These are phyloP conservation scores for Davidsoniella virescens DNA, from an alignment of 2,329 filamentous ascomycete species.

Conservation along the genomic window DNA sequence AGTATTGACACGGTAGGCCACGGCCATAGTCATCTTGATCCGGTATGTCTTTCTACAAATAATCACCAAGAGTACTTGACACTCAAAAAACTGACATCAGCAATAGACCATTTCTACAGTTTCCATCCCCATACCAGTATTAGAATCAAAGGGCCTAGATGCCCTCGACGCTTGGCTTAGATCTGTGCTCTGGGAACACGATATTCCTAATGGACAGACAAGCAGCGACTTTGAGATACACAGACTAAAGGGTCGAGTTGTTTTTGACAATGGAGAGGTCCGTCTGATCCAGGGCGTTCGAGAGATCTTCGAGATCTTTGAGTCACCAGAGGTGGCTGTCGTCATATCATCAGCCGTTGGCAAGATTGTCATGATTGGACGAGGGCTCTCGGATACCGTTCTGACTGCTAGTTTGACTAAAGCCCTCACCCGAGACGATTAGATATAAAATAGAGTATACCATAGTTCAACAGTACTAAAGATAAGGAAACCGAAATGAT, in stretches of 20 bases:
- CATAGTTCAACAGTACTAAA: too few relatives aligned
- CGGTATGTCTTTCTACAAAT: slow-evolving; percentile 34
- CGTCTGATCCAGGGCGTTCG: slow-evolving; percentile 83
- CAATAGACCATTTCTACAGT: slow-evolving; percentile 67
- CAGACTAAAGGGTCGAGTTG: slow-evolving; percentile 66
- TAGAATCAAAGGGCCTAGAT: slow-evolving; percentile 41
- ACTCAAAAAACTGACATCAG: slow-evolving; percentile 13
- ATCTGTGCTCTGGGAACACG: slow-evolving; percentile 66
- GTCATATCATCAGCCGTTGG: slow-evolving; percentile 22
- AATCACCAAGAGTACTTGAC: background rate
- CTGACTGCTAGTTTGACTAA: slow-evolving; percentile 30
- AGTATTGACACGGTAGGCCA: slow-evolving; percentile 54
- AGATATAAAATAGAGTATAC: background rate
- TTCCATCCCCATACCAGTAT: slow-evolving; percentile 47
- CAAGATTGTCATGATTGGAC: slow-evolving; percentile 50
- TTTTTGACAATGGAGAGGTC: slow-evolving; percentile 44
- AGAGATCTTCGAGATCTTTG: slow-evolving; percentile 84
- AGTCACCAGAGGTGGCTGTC: slow-evolving; percentile 28
- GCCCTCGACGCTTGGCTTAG: slow-evolving; percentile 68
- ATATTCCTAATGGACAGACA: slow-evolving; percentile 32
- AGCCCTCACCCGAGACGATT: background rate
- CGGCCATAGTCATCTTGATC: slow-evolving; percentile 82
- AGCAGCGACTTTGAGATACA: slow-evolving; percentile 57
- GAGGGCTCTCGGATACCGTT: slow-evolving; percentile 33
- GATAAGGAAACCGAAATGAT: too few relatives aligned